Percentiles rank a stretch among this genome's conserved stretches.
These are phyloP conservation scores for Lichtheimia corymbifera DNA, from an alignment of 371 early-diverging fungal species.

Conservation along the genomic window DNA sequence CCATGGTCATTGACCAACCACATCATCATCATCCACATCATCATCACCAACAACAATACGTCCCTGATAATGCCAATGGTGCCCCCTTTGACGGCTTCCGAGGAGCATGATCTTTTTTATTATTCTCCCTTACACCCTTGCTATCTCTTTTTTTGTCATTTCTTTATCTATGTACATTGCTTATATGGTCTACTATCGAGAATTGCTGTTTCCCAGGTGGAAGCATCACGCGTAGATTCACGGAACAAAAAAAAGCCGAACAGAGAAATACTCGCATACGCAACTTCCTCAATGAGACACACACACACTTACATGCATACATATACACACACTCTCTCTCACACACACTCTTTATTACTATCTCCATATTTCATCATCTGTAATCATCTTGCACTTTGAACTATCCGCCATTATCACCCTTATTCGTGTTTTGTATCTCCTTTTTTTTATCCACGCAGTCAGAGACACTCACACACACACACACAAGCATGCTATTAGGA, in stretches of 20 bases:
- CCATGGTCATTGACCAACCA: constrained; percentile 7
- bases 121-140: not conserved
- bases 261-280: too few species aligned
- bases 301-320: constrained; percentile 2
- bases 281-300: too few species aligned
- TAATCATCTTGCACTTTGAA: too few species aligned
- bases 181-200: not conserved
- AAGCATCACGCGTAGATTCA: not conserved
- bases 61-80: not conserved
- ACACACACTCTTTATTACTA: not conserved
- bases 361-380: too few species aligned
- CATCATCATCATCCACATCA: not conserved
- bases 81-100: constrained; percentile 11
- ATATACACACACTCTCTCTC: constrained; percentile 2
- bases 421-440: too few species aligned
- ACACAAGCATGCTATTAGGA: too few species aligned
- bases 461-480: too few species aligned
- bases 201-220: constrained; percentile 2
- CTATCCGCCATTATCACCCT: too few species aligned
- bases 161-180: constrained; percentile 5
- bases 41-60: not conserved
- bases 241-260: too few species aligned
- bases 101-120: constrained; percentile 8
- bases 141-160: not conserved
- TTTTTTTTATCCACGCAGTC: too few species aligned